Base-by-base conservation (phyloP, 2,329 filamentous ascomycete species). In the Trichocomaceae sp. region DNA sequence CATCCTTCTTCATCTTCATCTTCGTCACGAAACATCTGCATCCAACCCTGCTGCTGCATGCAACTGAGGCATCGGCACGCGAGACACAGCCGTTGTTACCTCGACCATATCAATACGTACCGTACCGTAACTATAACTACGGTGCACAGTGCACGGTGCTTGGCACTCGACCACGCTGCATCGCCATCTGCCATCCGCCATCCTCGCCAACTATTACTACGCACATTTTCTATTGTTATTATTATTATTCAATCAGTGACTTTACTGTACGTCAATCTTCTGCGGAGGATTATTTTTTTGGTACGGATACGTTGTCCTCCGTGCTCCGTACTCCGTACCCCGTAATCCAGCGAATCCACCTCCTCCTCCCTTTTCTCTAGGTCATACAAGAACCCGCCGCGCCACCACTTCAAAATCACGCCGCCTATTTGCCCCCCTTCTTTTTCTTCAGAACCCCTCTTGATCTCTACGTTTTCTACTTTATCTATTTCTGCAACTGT, bases 371-470 rank as follows among this genome's bases (percentile, higher is more conserved):
- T 19, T 37, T 48, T 54, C 52, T 54, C 52, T 45, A 54, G 52
- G 52, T 54, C 54, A 52, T 19, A 48, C 50, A 56, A 56, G 23
- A 42, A 20, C 54, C 48, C 31, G 45, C 54, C 37, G 44, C 54
- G 49, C 54, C 54, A 52, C 54, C 54, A 44, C 44, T 50, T 54
- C 48, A 47, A 15, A 35, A 51, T 51, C 54, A 52, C 50, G 39
- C 48, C 59, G 56, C 57, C 56, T 22, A 47, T 49, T 52, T 48
- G 35, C 33, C 50, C 61, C 59, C 61, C 59, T 42, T 54, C 44
- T 56, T 50, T 55, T 52, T 37, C 47, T 55, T 54, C 50, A 37
- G 17, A 54, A 33, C 50, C 53, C 54, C 49, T 55, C 56, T 47
- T 53, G 47, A 33, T 57, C 37, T 44, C 50, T 52, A 47, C 26